phyloP scores from a whole-genome alignment of 805 yeast genomes.

The Lachancea meyersii region DNA sequence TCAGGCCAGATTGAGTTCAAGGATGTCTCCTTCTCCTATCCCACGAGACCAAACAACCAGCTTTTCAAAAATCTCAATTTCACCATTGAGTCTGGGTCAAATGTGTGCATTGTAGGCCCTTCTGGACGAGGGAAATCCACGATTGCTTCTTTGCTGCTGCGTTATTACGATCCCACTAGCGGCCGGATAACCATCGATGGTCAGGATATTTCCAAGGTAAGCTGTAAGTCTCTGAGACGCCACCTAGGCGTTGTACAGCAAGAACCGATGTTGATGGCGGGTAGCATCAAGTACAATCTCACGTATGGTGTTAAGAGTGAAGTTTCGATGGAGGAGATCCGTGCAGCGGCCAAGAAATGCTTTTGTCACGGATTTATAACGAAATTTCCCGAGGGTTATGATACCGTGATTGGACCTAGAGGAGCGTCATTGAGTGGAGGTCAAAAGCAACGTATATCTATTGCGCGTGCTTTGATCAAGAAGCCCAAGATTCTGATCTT shows the following conservation, averaged over 20 bases:
- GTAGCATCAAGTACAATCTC: constrained; percentile 72
- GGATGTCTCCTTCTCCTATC: constrained; percentile 71
- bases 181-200: constrained; percentile 49
- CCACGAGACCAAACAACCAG: constrained; percentile 71
- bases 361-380: constrained; percentile 56
- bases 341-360: constrained; percentile 43
- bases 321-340: constrained; percentile 48
- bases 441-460: constrained; percentile 79
- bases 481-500: constrained; percentile 65
- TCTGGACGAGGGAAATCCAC: constrained; percentile 95
- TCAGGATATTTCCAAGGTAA: constrained; percentile 43
- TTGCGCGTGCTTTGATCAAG: constrained; percentile 77
- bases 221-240: constrained; percentile 49
- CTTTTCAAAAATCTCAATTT: constrained; percentile 47
- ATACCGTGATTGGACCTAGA: constrained; percentile 65
- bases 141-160: constrained; percentile 49
- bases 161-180: constrained; percentile 45
- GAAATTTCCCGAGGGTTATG: constrained; percentile 56
- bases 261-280: constrained; percentile 69
- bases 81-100: constrained; percentile 46
- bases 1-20: constrained; percentile 53
- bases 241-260: constrained; percentile 73
- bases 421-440: constrained; percentile 78
- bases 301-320: constrained; percentile 63
- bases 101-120: constrained; percentile 72